A percentile compares a stretch with the other conserved stretches of the same genome.
Conservation (phyloP, 305 asterid species). For the Fraxinus ornus region DNA sequence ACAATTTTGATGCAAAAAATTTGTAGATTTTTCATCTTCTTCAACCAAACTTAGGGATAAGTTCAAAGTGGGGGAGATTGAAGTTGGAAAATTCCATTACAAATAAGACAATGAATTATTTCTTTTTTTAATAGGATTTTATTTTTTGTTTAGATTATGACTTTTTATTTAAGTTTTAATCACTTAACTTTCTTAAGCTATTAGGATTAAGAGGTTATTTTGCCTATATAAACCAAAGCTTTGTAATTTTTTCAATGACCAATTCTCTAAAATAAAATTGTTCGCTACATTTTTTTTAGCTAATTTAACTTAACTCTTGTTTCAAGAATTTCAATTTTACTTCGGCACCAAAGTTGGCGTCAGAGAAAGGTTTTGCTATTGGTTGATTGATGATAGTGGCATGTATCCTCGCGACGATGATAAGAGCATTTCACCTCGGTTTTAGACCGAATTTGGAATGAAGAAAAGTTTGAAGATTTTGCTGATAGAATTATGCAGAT, state of each 20-base stretch:
- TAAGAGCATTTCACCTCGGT: neutral
- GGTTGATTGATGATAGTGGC: neutral
- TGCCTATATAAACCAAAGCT: neutral
- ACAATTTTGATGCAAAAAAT: neutral
- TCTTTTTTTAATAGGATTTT: neutral
- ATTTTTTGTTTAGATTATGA: neutral
- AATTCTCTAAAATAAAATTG: neutral
- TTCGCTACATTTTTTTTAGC: neutral
- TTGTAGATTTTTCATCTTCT: neutral
- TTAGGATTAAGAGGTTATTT: neutral
- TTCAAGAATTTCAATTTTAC: neutral
- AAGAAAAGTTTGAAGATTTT: neutral
- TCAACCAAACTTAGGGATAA: neutral
- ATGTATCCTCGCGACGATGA: neutral
- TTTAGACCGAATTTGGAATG: neutral
- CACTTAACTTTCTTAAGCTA: neutral
- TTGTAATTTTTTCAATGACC: neutral
- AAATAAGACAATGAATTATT: neutral
- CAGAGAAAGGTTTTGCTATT: neutral
- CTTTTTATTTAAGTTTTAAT: neutral
- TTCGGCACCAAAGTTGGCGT: neutral
- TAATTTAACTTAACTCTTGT: neutral
- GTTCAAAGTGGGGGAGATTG: neutral
- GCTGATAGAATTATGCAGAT: neutral
- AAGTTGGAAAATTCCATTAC: neutral